Base-by-base conservation (phyloP, 345 rosid species). In the Microthlaspi erraticum region DNA sequence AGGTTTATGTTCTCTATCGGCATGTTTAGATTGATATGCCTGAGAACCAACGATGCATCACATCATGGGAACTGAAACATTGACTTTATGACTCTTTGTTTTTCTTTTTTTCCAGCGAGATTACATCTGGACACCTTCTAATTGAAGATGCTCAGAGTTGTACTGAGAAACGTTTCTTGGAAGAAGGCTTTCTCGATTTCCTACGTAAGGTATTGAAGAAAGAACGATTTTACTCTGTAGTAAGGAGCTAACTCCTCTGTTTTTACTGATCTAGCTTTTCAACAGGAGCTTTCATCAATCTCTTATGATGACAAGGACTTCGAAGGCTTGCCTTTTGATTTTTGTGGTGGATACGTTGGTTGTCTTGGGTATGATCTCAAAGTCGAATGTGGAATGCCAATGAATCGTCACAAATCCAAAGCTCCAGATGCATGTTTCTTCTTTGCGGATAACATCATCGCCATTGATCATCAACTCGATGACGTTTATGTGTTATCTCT, bases 341-440 rank as follows among this genome's bases (percentile, higher is more conserved):
- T 94, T 79, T 79, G 75, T 26, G 99, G 97, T 79, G 99, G 99
- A 81, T 94, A 77, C 81, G 74, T 94, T 31, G 99, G 99, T 75
- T 91, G 88, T 73, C 75, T 94, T 23, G 99, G 99, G 96, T 94
- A 94, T 75, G 77, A 80, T 80, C 91, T 94, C 67, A 94, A 94
- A 83, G 89, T 83, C 58, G 99, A 91, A 83, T 94, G 99, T 72
- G 95, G 97, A 41, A 81, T 77, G 60, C 60, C 71, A 59, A 75
- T 81, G 41, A 94, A 89, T 73, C 63, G 73, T 74, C 91, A 91
- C 84, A 88, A 88, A 78, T 91, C 97, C 56, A 74, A 33, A 31
- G 79, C 90, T 64, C 96, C 97, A n/a, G 99, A 94, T 76, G 96
- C 99, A 48, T 94, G 97, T 62, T 83, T 91, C 60, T 87, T 91